Base-by-base conservation (phyloP, 106 monocot species). In the Vanilla planifolia region DNA sequence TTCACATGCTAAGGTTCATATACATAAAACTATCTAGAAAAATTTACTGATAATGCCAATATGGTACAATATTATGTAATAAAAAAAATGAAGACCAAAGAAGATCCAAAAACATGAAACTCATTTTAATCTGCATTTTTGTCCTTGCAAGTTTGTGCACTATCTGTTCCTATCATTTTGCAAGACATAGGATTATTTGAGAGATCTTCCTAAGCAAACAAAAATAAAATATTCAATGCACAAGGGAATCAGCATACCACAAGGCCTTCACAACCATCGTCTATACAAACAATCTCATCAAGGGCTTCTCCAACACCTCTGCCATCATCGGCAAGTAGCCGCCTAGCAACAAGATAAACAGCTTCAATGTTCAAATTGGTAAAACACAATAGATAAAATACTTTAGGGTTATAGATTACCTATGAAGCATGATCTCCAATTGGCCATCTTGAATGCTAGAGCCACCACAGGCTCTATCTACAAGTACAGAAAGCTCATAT, bases 381-480 rank as follows among this genome's bases (percentile, higher is more conserved):
- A 48, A 24, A 22, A 0, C 50, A 25, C 2, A 41, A 33, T 7
- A 37, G 34, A 43, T 25, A 3, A 61, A 64, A 3, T 36, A 65
- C 7, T 2, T 29, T 6, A 24, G 57, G 65, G 23, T 10, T 4
- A n/a, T 25, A 30, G 39, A 16, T 25, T 56, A 78, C 86, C 86
- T 78, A 55, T 86, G 86, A 33, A 86, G 72, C 81, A 86, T 86
- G 52, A 86, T 67, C 64, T 86, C 86, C 36, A 86, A n/a, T 63
- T 74, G 55, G 0, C 86, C 86, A 70, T 86, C 81, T 40, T 81
- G 62, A 60, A 81, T 75, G 65, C 86, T 86, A 44, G 86, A 74
- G 48, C 78, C 86, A 33, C 86, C 86, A 60, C 71, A 66, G 43
- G 86, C 81, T 50, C 74, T 74, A 61, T 86, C 86, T 41, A 81